Base-by-base conservation (phyloP, 495 filamentous ascomycete genomes). In the Aspergillus sclerotioniger region DNA sequence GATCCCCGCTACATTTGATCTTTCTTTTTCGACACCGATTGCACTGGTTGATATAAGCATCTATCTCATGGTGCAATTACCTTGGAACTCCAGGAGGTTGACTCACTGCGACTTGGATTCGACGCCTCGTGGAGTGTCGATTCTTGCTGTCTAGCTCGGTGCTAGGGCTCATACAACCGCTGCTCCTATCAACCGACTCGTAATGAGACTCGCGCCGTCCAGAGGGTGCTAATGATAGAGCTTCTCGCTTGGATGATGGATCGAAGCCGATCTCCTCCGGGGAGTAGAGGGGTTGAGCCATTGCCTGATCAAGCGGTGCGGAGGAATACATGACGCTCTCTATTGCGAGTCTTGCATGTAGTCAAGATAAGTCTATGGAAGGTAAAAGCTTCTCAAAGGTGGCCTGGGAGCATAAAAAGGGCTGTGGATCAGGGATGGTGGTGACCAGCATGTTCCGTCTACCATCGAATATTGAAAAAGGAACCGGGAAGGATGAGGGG, bases 1-100 rank as follows among this genome's bases (percentile, higher is more conserved):
- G 78, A 69, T 97, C 92, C 32, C 93, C 94, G 59, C 90, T 96
- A 76, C 94, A 98, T 68, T 91, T 89, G 65, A 98, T 98, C 78
- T 98, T 98, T 52, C 94, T 82, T 70, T 92, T 92, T 50, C 94
- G 86, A 68, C 94, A 98, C 58, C 94, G 85, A 29, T 82, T 83
- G 72, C 94, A 98, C 94, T 98, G 60, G 32, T 15, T 3, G 13
- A 25, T 31, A 53, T 66, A 31, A 67, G 58, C 59, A 17, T 54
- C 1, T 15, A 2, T 3, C 21, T 46, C 19, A 20, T 48, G 55
- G 59, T 50, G 67, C 60, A 48, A 28, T 37, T 57, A 16, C 37
- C 35, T 15, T 37, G 20, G 10, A 8, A 54, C 13, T 16, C 13
- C n/a, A 60, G 25, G 25, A 6, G 16, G 37, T n/a, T 41, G 6